Conservation (phyloP, 345 rosid genomes). For the Camelina sativa region DNA sequence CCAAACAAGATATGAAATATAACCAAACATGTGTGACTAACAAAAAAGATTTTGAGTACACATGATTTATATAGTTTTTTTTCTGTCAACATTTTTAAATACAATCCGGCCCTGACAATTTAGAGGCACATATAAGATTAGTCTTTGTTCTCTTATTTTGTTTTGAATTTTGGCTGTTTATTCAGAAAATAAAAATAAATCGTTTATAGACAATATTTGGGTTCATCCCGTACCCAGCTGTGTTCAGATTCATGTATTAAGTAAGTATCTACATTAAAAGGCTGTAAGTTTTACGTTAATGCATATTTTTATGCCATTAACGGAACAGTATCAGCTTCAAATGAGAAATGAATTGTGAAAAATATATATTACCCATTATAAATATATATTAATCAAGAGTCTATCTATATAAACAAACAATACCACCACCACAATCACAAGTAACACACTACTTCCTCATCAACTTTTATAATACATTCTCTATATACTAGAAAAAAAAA, state of each 20-base stretch:
- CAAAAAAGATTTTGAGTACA: too few species aligned
- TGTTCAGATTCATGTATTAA: constrained; percentile 2
- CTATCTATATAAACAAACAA: constrained; percentile 28
- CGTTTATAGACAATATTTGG: too few species aligned
- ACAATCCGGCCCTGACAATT: background rate
- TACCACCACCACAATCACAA: constrained; percentile 13
- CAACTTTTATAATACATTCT: background rate
- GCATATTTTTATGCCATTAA: background rate
- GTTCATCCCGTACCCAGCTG: background rate
- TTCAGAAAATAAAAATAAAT: background rate
- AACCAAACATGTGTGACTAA: background rate
- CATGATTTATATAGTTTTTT: too few species aligned
- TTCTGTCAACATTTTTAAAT: background rate
- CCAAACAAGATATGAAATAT: background rate
- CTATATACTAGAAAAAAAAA: background rate
- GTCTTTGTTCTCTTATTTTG: background rate
- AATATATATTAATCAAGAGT: background rate
- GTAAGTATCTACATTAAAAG: background rate
- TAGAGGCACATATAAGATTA: background rate
- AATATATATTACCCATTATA: background rate
- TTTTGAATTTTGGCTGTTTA: background rate
- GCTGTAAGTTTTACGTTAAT: constrained; percentile 1
- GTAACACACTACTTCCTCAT: background rate
- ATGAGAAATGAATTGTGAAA: background rate
- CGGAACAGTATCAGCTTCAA: background rate